These are phyloP conservation scores for Pyrenochaeta sp. DNA, from an alignment of 2,329 filamentous ascomycete genomes.

Conservation along the genomic window DNA sequence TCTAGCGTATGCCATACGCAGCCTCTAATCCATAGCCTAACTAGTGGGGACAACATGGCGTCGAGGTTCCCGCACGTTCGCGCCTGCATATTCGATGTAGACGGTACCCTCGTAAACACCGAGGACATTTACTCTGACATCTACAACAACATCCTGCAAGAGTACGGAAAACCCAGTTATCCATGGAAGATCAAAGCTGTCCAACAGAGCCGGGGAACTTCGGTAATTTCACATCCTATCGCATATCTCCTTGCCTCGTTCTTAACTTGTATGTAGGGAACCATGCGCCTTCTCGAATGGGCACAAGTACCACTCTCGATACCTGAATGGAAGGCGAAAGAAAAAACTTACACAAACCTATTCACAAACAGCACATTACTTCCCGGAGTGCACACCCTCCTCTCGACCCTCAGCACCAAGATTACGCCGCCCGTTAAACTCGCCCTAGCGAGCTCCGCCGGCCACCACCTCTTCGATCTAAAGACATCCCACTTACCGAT, in stretches of 20 bases:
- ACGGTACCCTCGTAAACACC: conserved; percentile 47
- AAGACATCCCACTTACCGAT: not conserved
- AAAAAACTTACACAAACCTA: conserved; percentile 12
- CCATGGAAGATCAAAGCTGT: conserved; percentile 33
- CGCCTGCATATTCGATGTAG: conserved; percentile 49
- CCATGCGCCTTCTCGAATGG: conserved; percentile 28
- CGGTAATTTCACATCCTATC: conserved; percentile 6
- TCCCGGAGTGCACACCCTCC: conserved; percentile 10
- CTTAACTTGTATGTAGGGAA: conserved; percentile 19
- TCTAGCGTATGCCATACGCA: no score
- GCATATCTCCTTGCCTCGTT: not conserved
- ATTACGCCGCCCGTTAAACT: conserved; percentile 4
- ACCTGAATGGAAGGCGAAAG: conserved; percentile 24
- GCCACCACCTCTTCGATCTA: conserved; percentile 2
- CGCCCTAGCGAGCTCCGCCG: conserved; percentile 3
- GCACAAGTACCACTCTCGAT: conserved; percentile 26
- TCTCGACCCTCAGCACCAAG: conserved; percentile 6
- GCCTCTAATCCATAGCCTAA: no score
- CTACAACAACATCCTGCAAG: conserved; percentile 31
- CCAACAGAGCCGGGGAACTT: conserved; percentile 30
- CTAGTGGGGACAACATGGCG: no score
- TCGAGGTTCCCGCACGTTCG: conserved; percentile 30
- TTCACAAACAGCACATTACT: conserved; percentile 17
- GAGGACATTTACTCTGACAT: conserved; percentile 41
- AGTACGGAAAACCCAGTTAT: conserved; percentile 26